Evolutionary conservation across 768 basidiomycete species (phyloP), one percentile per base, ranked within the genome.

Genomic region (Lactifluus echinatus): DNA sequence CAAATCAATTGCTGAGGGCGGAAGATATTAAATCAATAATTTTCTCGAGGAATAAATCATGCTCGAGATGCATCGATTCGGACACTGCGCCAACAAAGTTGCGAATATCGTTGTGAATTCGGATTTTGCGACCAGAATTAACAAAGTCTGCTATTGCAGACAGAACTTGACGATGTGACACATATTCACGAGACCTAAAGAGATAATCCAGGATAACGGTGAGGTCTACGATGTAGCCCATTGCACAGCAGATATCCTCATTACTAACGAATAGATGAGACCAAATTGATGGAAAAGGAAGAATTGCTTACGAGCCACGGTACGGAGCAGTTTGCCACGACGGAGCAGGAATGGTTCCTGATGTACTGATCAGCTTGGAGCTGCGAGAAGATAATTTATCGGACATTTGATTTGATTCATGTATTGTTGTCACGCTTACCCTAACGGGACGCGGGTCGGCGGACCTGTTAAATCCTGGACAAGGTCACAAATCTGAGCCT

Each of bases 201-300:
- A 58, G 6, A 4, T 15, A 7, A 8, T 23, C 12, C 14, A 48
- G n/a, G 17, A 53, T 42, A 7, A 48, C 39, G 5, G 39, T 58
- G 24, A 58, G 46, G 40, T 46, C 23, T 19, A 57, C 50, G 19
- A 57, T 52, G 43, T 57, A 57, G 29, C 50, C 50, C 50, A 52
- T 39, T n/a, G 46, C 44, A 17, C 28, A 31, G n/a, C 44, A 31
- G 7, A 52, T 14, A 37, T 57, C 31, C 43, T 57, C 50, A 1
- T 15, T 8, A 2, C 56, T 57, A 26, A 40, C 21, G 14, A 52
- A 14, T 23, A 23, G 21, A 14, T 47, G 14, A 51, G n/a, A 2
- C 17, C 3, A n/a, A 19, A 19, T 17, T 8, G 8, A 24, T 19
- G 8, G 29, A 10, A 8, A 7, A 28, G 14, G 6, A 15, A 39